These are phyloP conservation scores for Leccinellum luteum DNA, from an alignment of 768 basidiomycete species.

Conservation along the genomic window DNA sequence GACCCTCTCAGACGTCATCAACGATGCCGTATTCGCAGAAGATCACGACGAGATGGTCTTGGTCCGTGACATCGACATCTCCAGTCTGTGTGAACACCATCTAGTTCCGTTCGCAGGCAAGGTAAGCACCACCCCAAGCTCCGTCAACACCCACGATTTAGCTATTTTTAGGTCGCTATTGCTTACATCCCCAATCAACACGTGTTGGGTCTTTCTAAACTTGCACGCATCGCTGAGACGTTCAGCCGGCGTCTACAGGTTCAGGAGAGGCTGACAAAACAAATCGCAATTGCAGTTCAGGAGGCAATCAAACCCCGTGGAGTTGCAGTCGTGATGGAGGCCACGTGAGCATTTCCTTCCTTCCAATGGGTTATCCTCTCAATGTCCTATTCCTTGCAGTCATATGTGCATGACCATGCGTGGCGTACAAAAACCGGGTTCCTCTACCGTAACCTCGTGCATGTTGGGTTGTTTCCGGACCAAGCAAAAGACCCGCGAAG, in stretches of 20 bases:
- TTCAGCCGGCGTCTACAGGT: conserved; percentile 95
- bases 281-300: conserved; percentile 96
- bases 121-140: conserved; percentile 44
- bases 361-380: conserved; percentile 9
- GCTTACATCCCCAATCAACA: conserved; percentile 96
- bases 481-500: conserved; percentile 98
- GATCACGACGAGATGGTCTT: conserved; percentile 99
- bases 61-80: conserved; percentile 95
- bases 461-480: conserved; percentile 99
- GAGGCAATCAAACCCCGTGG: conserved; percentile 97
- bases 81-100: conserved; percentile 97
- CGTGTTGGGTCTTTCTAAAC: conserved; percentile 92
- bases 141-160: conserved; percentile 20
- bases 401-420: conserved; percentile 99
- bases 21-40: conserved; percentile 97
- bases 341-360: conserved; percentile 64
- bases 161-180: conserved; percentile 76
- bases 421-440: conserved; percentile 97
- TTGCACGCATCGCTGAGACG: conserved; percentile 95
- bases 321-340: conserved; percentile 99
- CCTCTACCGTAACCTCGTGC: conserved; percentile 92
- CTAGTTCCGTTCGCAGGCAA: conserved; percentile 97
- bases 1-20: conserved; percentile 78
- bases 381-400: conserved; percentile 38
- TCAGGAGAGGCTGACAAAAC: conserved; percentile 95